Evolutionary conservation across 805 yeast genomes (phyloP).

Genomic region (Ogataea paraovalis): DNA sequence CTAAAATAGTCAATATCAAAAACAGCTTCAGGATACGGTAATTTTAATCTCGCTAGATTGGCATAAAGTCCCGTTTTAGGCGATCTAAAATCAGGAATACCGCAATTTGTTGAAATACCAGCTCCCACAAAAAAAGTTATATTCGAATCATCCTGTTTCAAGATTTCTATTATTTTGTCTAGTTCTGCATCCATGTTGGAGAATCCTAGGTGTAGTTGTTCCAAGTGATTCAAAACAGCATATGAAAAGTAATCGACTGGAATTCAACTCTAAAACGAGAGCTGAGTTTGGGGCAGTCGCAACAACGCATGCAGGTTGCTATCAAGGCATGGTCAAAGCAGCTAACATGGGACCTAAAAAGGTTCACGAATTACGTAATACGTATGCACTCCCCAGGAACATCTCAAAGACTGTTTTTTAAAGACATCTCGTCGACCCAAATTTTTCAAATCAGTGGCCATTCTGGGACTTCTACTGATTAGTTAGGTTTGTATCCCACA

Average conservation of each 20-base stretch:
- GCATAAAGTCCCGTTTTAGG: conserved; percentile 88
- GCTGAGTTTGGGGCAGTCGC: too few relatives aligned
- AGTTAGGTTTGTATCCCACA: background rate
- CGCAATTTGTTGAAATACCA: conserved; percentile 89
- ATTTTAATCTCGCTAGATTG: conserved; percentile 63
- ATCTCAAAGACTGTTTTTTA: too few relatives aligned
- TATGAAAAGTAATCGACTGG: background rate
- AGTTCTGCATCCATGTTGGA: conserved; percentile 21
- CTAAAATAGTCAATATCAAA: conserved; percentile 83
- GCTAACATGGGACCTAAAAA: too few relatives aligned
- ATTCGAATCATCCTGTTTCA: conserved; percentile 29
- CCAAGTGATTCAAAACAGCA: background rate
- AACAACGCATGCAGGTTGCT: too few relatives aligned
- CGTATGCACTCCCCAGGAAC: background rate
- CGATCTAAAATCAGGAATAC: conserved; percentile 92
- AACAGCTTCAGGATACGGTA: conserved; percentile 95
- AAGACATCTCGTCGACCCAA: too few relatives aligned
- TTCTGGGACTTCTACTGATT: background rate
- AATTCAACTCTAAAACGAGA: background rate
- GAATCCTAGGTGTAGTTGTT: background rate
- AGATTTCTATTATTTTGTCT: conserved; percentile 18
- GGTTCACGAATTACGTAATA: too few relatives aligned
- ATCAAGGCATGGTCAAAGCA: too few relatives aligned
- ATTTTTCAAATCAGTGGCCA: too few relatives aligned
- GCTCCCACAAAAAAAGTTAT: conserved; percentile 82